Conservation (phyloP, 345 rosid species). For the Geranium rotundifolium region DNA sequence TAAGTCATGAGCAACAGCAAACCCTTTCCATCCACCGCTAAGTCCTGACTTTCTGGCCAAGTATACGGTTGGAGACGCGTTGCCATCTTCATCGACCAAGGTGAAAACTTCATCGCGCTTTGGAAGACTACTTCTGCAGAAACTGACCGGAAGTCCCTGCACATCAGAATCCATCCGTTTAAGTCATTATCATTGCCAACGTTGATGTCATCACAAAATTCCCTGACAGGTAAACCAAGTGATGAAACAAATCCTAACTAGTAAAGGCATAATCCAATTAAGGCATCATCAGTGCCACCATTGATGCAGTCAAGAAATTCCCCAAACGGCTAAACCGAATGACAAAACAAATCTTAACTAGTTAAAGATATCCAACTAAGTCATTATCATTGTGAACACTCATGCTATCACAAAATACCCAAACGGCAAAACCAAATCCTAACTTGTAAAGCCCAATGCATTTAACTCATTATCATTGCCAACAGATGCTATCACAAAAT, state of each 20-base stretch:
- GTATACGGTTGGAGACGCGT: slow-evolving; percentile 36
- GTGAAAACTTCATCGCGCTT: slow-evolving; percentile 30
- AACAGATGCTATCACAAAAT: too few relatives aligned
- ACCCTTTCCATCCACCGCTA: slow-evolving; percentile 70
- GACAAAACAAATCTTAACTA: too few relatives aligned
- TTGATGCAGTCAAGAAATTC: too few relatives aligned
- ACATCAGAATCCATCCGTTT: not conserved
- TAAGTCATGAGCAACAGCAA: slow-evolving; percentile 50
- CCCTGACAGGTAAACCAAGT: too few relatives aligned
- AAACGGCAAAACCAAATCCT: too few relatives aligned
- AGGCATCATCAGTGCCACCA: too few relatives aligned
- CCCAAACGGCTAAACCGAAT: not conserved
- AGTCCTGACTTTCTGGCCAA: slow-evolving; percentile 40
- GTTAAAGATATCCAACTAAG: too few relatives aligned
- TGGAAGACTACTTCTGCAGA: slow-evolving; percentile 38
- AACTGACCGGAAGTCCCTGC: slow-evolving; percentile 47
- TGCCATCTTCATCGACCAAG: slow-evolving; percentile 35
- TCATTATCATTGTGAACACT: too few relatives aligned
- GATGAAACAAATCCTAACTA: too few relatives aligned
- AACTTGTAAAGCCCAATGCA: too few relatives aligned
- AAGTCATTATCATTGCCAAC: not conserved
- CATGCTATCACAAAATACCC: too few relatives aligned
- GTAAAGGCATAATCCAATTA: not conserved
- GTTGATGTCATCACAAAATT: not conserved
- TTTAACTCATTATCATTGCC: too few relatives aligned